phyloP scores from a whole-genome alignment of 2,329 filamentous ascomycete genomes.

The Teratosphaeria gauchensis region DNA sequence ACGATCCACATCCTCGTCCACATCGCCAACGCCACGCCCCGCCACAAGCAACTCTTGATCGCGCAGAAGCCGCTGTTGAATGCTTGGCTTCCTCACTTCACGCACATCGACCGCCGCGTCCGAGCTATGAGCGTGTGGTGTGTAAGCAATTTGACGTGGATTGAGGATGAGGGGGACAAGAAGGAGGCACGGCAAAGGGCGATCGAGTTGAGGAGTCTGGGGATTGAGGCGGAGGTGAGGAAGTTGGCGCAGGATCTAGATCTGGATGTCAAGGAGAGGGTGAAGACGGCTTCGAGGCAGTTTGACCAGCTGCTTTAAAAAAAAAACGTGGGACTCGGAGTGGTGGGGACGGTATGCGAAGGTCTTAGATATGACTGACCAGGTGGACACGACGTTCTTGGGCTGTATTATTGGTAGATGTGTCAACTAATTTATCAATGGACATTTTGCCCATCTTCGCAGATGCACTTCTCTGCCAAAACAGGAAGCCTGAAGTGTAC shows the following conservation, averaged over 20 bases:
- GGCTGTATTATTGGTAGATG: too few relatives aligned
- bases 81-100: constrained; percentile 63
- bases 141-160: constrained; percentile 74
- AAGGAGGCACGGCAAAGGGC: constrained; percentile 58
- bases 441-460: too few relatives aligned
- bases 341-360: not conserved
- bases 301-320: constrained; percentile 32
- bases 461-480: too few relatives aligned
- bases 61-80: constrained; percentile 67
- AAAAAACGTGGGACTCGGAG: too few relatives aligned
- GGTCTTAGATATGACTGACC: too few relatives aligned
- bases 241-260: constrained; percentile 50
- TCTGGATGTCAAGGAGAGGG: constrained; percentile 72
- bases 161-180: constrained; percentile 62
- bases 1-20: constrained; percentile 79
- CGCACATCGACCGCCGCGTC: constrained; percentile 62
- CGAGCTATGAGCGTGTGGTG: constrained; percentile 73
- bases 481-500: too few relatives aligned
- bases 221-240: constrained; percentile 29
- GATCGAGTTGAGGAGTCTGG: constrained; percentile 56
- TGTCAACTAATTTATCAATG: too few relatives aligned
- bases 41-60: constrained; percentile 68
- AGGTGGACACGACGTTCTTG: too few relatives aligned
- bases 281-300: constrained; percentile 68
- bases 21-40: constrained; percentile 70